These are phyloP conservation scores for Puccinia polysora DNA, from an alignment of 1,284 basidiomycete genomes.

Conservation along the genomic window DNA sequence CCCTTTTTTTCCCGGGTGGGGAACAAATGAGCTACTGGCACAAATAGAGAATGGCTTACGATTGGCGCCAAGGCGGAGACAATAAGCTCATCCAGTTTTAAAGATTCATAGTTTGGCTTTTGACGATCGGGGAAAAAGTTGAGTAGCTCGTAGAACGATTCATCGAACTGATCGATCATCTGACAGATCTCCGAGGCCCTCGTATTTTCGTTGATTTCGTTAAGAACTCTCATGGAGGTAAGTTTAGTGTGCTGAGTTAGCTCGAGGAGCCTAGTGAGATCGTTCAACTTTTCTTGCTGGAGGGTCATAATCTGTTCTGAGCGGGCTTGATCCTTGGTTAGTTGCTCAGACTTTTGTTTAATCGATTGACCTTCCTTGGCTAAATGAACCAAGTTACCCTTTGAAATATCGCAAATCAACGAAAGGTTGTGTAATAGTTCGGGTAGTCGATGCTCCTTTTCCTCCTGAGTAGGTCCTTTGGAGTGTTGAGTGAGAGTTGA, in stretches of 20 bases:
- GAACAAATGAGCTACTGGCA: constrained; percentile 48
- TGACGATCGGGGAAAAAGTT: constrained; percentile 72
- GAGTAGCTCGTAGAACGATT: constrained; percentile 66
- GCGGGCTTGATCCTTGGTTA: constrained; percentile 66
- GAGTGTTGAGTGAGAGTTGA: constrained; percentile 67
- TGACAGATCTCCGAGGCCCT: constrained; percentile 57
- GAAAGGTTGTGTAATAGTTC: constrained; percentile 92
- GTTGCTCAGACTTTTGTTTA: constrained; percentile 70
- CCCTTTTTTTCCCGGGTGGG: constrained; percentile 45
- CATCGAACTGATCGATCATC: constrained; percentile 67
- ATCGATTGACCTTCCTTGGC: constrained; percentile 81
- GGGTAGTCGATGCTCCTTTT: constrained; percentile 60
- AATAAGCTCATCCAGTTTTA: constrained; percentile 74
- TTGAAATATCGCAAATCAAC: constrained; percentile 74
- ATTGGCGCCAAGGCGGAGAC: constrained; percentile 81
- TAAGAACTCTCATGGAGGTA: constrained; percentile 23
- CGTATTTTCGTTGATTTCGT: constrained; percentile 28
- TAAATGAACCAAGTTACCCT: constrained; percentile 75
- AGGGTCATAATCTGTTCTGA: constrained; percentile 63
- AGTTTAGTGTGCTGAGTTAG: constrained; percentile 21
- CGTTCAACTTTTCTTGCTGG: constrained; percentile 47
- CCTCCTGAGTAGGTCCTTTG: constrained; percentile 31
- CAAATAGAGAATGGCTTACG: constrained; percentile 55
- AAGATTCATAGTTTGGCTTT: constrained; percentile 17
- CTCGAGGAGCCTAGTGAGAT: constrained; percentile 44